Evolutionary conservation across 1,284 basidiomycete genomes (phyloP).

Genomic region (Ganoderma lucidum): DNA sequence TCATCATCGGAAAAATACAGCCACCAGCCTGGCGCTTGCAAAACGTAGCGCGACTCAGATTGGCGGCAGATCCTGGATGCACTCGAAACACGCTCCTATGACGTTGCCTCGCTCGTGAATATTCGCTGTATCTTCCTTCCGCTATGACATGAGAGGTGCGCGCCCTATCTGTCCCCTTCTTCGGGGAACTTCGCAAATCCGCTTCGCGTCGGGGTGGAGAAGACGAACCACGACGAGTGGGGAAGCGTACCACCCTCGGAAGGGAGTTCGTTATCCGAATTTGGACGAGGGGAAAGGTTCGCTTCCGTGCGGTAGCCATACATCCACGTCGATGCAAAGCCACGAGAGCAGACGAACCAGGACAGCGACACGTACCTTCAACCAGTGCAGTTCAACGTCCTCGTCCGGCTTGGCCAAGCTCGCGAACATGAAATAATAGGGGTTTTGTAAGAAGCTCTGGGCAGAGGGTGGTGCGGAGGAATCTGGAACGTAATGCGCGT

Average conservation of each 20-base stretch:
- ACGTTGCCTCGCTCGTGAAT: background rate
- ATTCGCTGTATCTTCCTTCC: background rate
- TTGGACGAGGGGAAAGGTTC: background rate
- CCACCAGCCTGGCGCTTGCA: slow-evolving; percentile 6
- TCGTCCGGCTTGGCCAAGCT: slow-evolving; percentile 87
- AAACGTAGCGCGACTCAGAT: slow-evolving; percentile 6
- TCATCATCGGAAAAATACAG: background rate
- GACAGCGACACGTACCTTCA: slow-evolving; percentile 63
- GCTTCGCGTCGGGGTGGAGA: background rate
- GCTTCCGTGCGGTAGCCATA: background rate
- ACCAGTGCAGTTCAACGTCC: slow-evolving; percentile 92
- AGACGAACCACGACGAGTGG: background rate
- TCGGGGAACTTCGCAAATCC: background rate
- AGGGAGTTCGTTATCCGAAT: background rate
- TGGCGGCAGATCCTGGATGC: slow-evolving; percentile 7
- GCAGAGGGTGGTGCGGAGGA: slow-evolving; percentile 38
- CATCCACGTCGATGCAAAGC: background rate
- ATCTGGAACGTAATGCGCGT: slow-evolving; percentile 25
- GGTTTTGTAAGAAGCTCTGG: slow-evolving; percentile 80
- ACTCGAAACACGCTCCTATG: background rate
- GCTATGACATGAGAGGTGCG: background rate
- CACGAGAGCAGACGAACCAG: background rate
- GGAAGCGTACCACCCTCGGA: background rate
- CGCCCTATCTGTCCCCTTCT: background rate
- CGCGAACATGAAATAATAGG: slow-evolving; percentile 96